phyloP scores from a whole-genome alignment of 345 rosid genomes.

The Dovyalis caffra region DNA sequence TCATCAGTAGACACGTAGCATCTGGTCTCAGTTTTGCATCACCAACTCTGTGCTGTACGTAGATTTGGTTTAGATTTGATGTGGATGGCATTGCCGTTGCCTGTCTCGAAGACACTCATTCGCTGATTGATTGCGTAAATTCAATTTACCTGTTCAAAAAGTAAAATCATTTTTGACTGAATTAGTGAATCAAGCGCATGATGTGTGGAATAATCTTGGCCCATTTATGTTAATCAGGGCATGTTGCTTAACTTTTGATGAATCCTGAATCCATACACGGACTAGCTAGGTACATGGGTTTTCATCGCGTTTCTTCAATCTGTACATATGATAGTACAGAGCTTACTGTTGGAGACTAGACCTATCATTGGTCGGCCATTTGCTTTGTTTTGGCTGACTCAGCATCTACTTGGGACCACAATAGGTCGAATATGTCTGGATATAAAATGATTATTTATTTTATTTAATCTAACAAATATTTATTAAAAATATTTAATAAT shows the following conservation, averaged over 20 bases:
- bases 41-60: slow-evolving; percentile 22
- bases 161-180: background rate
- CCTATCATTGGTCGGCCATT: slow-evolving; percentile 10
- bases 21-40: slow-evolving; percentile 5
- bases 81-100: slow-evolving; percentile 13
- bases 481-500: too few species aligned
- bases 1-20: slow-evolving; percentile 17
- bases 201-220: background rate
- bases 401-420: too few species aligned
- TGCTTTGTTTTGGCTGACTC: background rate
- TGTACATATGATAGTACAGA: background rate
- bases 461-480: too few species aligned
- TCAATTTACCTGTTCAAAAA: background rate
- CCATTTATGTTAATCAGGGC: background rate
- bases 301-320: background rate
- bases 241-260: too few species aligned
- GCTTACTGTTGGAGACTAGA: background rate
- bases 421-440: too few species aligned
- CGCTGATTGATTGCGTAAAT: background rate
- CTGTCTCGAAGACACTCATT: background rate
- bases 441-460: too few species aligned
- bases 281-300: background rate
- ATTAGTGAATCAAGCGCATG: background rate
- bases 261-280: background rate
- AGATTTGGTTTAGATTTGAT: slow-evolving; percentile 36